phyloP scores from a whole-genome alignment of 352 stramenopile species.

The Phytophthora quininea region DNA sequence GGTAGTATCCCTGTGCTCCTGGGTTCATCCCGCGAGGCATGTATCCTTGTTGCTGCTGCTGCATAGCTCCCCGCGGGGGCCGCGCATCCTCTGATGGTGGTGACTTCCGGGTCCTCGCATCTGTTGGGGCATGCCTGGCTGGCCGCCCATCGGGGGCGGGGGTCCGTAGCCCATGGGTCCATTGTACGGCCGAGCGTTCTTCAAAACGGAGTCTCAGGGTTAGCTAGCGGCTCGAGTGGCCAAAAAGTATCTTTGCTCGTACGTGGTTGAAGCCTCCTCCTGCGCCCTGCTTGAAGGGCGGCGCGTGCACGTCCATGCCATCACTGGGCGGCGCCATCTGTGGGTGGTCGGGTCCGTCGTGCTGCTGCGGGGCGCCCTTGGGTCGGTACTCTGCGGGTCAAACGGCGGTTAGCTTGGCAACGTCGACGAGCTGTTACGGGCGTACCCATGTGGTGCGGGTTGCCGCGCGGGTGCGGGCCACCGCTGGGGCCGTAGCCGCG shows the following conservation, averaged over 20 bases:
- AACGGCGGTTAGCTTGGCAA: background rate
- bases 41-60: constrained; percentile 44
- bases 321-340: constrained; percentile 33
- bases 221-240: background rate
- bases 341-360: constrained; percentile 27
- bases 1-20: constrained; percentile 49
- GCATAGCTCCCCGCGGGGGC: constrained; percentile 41
- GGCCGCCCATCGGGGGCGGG: constrained; percentile 32
- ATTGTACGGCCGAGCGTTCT: constrained; percentile 48
- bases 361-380: constrained; percentile 39
- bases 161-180: constrained; percentile 47
- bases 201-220: background rate
- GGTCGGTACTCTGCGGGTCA: constrained; percentile 45
- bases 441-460: constrained; percentile 48
- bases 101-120: constrained; percentile 52
- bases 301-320: constrained; percentile 49
- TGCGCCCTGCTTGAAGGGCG: constrained; percentile 42
- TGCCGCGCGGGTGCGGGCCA: constrained; percentile 41
- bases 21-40: constrained; percentile 47
- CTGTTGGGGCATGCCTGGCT: constrained; percentile 46
- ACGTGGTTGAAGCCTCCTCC: constrained; percentile 47
- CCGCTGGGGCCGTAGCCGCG: constrained; percentile 36
- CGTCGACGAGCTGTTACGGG: background rate
- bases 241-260: constrained; percentile 8
- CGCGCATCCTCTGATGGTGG: constrained; percentile 47